Base-by-base conservation (phyloP, 2,329 filamentous ascomycete species). In the Colletotrichum melonis region DNA sequence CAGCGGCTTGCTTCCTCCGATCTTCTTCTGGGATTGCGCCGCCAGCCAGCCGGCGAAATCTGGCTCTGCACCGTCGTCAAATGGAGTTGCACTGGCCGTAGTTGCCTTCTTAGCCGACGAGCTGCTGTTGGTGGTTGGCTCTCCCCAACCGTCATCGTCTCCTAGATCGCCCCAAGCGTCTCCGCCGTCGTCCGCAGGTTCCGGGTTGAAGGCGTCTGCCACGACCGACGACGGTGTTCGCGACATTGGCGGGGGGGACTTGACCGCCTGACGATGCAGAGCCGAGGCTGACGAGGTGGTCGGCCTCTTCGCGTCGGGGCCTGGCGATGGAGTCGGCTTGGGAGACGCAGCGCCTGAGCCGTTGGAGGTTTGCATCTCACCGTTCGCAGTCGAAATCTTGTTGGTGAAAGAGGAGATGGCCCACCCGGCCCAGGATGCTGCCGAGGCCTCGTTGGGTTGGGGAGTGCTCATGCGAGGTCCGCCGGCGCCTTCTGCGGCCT, bases 401-500 rank as follows among this genome's bases (percentile, higher is more conserved):
- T 98, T 98, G 2, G 97, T 98, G 80, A 99, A 99, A 1, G 95
- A 98, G 0, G 97, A 98, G 67, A 99, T 98, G 1, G 97, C 97
- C 97, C 97, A 99, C 14, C 97, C 97, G 1, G 97, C 91, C 97
- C 97, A 98, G 4, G 88, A 88, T 3, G 92, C 91, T 26, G 88
- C 86, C 67, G 92, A 88, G 52, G 88, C 90, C 58, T 84, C 82
- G 74, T 79, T 82, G 2, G 89, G 85, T 73, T 95, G 93, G 1
- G 95, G 92, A 1, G 94, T 97, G 75, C 92, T 92, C 88, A 97
- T 97, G 42, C 94, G 90, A 1, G 94, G 92, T 1, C 89, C 88
- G 24, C 83, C 85, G 5, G 85, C 85, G 28, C 86, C 83, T 14
- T 87, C 82, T 3, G 88, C 84, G 28, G 86, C 86, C 22, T 92